Base-by-base conservation (phyloP, 306 rosid genomes). In the Cicer yamashitae region DNA sequence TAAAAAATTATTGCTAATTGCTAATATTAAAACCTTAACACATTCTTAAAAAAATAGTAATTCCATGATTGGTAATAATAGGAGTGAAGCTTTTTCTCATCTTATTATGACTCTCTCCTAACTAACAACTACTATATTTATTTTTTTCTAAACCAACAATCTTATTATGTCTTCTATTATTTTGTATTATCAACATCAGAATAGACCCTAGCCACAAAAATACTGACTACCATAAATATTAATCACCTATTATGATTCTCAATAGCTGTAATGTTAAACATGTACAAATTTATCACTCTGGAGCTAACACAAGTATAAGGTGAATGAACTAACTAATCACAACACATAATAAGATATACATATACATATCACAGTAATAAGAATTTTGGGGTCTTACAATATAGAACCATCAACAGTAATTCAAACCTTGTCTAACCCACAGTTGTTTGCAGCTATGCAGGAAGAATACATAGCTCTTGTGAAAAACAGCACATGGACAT, bases 121-220 rank as follows among this genome's bases (percentile, higher is more conserved):
- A 37, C 37, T 13, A 6, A 45, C 18, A 34, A 34, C 45, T 7
- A 34, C 10, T 44, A 22, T 22, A 22, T 22, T 22, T 60, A 59
- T 7, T 38, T 13, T 34, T 34, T 34, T 3, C 17, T 37, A 7
- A 13, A 60, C 67, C 13, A 30, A 30, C 13, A 30, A 60, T 60
- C 45, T 38, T 34, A 60, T 37, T 37, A 34, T 37, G n/a, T n/a
- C 18, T 34, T 37, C 67, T 18, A 34, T 34, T 60, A 51, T 13
- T 6, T 14, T n/a, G 37, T 60, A 60, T 43, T 15, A 30, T 9
- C 17, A 15, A 5, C 10, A 7, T 41, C 6, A 44, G 70, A 64
- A 64, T 17, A 64, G 70, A 41, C n/a, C n/a, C 7, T 41, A 41
- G 52, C 52, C 37, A 64, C 70, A 30, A 41, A 64, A 64, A 64